These are phyloP conservation scores for Volvox reticuliferus DNA, from an alignment of 139 green algal genomes.

Conservation along the genomic window DNA sequence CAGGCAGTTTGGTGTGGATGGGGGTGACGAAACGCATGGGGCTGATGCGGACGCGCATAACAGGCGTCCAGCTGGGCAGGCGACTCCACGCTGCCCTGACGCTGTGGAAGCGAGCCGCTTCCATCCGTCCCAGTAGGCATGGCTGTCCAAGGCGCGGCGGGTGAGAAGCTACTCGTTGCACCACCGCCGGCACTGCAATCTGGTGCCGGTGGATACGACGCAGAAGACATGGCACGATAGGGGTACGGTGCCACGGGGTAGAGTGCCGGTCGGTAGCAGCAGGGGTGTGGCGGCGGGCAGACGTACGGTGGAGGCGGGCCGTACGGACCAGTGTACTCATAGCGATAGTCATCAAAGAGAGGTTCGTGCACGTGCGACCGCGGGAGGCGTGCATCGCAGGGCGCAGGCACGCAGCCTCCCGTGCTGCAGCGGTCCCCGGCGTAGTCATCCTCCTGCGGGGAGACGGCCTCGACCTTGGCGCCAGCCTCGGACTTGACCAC, in stretches of 20 bases:
- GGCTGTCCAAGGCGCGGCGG: background rate
- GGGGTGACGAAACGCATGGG: background rate
- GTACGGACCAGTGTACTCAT: background rate
- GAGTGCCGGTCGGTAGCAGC: background rate
- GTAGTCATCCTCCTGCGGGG: background rate
- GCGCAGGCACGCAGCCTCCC: background rate
- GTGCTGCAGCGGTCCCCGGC: slow-evolving; percentile 30
- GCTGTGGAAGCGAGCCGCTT: background rate
- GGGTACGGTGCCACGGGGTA: background rate
- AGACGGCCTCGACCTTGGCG: background rate
- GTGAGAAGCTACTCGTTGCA: background rate
- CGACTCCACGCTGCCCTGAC: slow-evolving; percentile 7
- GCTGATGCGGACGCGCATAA: background rate
- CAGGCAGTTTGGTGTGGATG: background rate
- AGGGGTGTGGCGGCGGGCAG: background rate
- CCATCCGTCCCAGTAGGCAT: background rate
- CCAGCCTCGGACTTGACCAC: background rate
- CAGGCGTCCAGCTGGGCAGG: background rate
- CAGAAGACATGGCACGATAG: background rate
- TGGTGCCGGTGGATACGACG: background rate
- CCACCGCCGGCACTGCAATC: background rate
- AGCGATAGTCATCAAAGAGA: background rate
- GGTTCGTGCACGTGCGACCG: background rate
- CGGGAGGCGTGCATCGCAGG: background rate
- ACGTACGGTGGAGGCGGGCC: background rate